These are phyloP conservation scores for Glaciozyma antarctica DNA, from an alignment of 768 basidiomycete genomes.

Conservation along the genomic window DNA sequence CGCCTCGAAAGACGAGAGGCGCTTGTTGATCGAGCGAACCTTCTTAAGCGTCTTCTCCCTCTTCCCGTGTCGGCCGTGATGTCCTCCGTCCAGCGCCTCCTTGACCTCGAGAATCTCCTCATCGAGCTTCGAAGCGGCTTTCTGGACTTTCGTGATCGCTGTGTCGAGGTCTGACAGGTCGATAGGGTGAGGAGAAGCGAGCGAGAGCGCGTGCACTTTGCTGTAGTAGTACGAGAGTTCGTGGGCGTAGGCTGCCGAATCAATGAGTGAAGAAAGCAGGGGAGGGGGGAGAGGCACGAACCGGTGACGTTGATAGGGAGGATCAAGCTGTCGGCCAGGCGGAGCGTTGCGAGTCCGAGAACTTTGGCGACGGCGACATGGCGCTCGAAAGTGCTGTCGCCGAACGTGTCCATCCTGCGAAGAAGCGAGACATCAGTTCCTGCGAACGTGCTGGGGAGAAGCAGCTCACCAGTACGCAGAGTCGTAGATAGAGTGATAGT, in stretches of 20 bases:
- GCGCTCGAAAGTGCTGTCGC: slow-evolving; percentile 63
- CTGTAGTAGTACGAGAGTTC: slow-evolving; percentile 29
- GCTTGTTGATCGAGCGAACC: slow-evolving; percentile 7
- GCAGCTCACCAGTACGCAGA: slow-evolving; percentile 41
- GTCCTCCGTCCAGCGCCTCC: background rate
- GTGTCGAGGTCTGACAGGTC: background rate
- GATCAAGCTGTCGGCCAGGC: slow-evolving; percentile 27
- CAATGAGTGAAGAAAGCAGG: background rate
- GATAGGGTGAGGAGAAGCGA: background rate
- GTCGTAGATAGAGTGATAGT: slow-evolving; percentile 52
- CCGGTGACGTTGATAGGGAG: slow-evolving; percentile 36
- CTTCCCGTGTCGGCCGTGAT: background rate
- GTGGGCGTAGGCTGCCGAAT: slow-evolving; percentile 26
- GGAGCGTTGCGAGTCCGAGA: slow-evolving; percentile 24
- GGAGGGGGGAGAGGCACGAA: background rate
- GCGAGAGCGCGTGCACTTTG: slow-evolving; percentile 24
- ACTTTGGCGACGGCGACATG: slow-evolving; percentile 42
- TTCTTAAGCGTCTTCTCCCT: slow-evolving; percentile 43
- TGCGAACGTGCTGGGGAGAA: background rate
- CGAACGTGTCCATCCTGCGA: slow-evolving; percentile 57
- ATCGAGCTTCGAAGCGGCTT: background rate
- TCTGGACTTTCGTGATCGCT: background rate
- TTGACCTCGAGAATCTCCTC: background rate
- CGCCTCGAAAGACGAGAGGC: slow-evolving; percentile 12
- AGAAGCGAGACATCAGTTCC: background rate